Percentiles rank a stretch among this genome's conserved stretches.
Conservation (phyloP, 83 land plant genomes). For the Thuja plicata region DNA sequence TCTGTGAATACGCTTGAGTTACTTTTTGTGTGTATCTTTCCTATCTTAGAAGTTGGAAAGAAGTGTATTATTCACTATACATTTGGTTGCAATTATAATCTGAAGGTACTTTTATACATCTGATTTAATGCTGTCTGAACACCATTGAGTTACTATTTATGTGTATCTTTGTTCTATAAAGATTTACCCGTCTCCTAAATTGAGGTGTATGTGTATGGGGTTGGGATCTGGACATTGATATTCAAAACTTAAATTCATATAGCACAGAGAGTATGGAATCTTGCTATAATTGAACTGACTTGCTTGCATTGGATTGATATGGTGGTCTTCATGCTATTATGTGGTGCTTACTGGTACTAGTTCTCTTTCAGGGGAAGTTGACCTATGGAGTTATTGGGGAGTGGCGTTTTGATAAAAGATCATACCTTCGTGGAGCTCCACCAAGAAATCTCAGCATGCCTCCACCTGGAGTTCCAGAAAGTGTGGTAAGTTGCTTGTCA, state of each 20-base stretch:
- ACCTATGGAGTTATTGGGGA: conserved; percentile 73
- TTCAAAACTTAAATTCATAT: too few relatives aligned
- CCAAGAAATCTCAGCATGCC: conserved; percentile 70
- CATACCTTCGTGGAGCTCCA: conserved; percentile 54
- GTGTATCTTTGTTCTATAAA: not conserved
- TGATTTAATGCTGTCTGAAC: not conserved
- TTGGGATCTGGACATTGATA: not conserved
- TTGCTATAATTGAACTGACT: not conserved
- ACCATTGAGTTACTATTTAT: not conserved
- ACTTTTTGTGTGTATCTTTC: too few relatives aligned
- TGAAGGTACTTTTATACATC: too few relatives aligned
- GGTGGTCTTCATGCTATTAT: not conserved
- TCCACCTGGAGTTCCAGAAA: conserved; percentile 79
- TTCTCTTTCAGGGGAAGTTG: conserved; percentile 48
- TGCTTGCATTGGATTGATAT: not conserved
- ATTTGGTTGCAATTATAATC: too few relatives aligned
- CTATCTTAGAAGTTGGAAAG: too few relatives aligned
- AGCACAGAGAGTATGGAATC: not conserved
- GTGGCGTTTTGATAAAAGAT: conserved; percentile 83
- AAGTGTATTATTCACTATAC: too few relatives aligned
- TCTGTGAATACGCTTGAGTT: too few relatives aligned
- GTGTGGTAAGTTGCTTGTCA: conserved; percentile 58
- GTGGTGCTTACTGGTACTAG: not conserved
- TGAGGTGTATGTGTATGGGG: not conserved
- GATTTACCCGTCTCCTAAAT: not conserved